Evolutionary conservation across 345 rosid species (phyloP).

Genomic region (Murraya koenigii): DNA sequence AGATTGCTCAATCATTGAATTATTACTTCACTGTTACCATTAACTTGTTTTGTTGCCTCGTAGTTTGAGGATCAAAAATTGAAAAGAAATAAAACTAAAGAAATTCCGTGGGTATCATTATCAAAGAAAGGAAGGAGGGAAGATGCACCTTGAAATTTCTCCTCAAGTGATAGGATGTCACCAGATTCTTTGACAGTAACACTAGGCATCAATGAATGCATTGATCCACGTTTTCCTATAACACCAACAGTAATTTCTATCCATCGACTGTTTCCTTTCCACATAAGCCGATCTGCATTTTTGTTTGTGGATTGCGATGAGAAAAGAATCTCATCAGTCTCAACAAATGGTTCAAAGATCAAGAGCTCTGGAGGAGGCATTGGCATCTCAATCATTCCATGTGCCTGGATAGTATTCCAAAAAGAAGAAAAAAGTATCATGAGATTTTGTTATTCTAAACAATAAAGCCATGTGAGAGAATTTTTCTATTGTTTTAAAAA

Average conservation of each 20-base stretch:
- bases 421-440: slow-evolving; percentile 2
- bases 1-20: neutral
- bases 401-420: slow-evolving; percentile 46
- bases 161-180: slow-evolving; percentile 88
- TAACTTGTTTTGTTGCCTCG: neutral
- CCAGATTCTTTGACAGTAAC: slow-evolving; percentile 90
- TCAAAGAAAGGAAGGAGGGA: neutral
- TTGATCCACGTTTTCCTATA: slow-evolving; percentile 63
- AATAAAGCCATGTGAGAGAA: neutral
- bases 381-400: slow-evolving; percentile 97
- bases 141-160: slow-evolving; percentile 85
- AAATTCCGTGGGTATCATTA: neutral
- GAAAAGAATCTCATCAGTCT: slow-evolving; percentile 77
- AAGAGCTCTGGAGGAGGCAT: slow-evolving; percentile 73
- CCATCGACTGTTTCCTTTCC: slow-evolving; percentile 82
- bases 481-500: neutral
- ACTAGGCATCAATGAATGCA: slow-evolving; percentile 87
- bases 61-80: neutral
- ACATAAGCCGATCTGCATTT: slow-evolving; percentile 39
- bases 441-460: neutral
- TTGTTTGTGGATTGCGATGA: slow-evolving; percentile 47
- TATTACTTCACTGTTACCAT: neutral
- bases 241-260: slow-evolving; percentile 93
- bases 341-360: slow-evolving; percentile 88
- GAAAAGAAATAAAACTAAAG: neutral